phyloP scores from a whole-genome alignment of 257 asterid genomes.

The Rubia yunnanensis region DNA sequence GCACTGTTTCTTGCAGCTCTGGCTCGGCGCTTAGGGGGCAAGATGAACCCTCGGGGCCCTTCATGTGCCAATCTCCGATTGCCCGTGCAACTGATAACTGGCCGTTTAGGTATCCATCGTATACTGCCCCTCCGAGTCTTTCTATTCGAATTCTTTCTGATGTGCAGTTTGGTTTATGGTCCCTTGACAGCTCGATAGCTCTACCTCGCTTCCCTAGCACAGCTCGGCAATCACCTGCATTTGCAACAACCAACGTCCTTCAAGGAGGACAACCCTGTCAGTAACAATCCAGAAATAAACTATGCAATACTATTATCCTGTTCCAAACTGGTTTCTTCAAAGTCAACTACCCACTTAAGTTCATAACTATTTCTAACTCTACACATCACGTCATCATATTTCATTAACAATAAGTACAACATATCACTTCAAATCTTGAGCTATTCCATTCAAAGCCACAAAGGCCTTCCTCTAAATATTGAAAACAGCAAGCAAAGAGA shows the following conservation, averaged over 20 bases:
- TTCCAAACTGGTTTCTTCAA: no score
- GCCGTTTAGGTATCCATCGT: conserved; percentile 84
- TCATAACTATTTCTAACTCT: neutral
- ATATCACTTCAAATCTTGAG: neutral
- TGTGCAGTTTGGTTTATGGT: conserved; percentile 68
- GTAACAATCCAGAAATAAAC: neutral
- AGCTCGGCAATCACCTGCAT: conserved; percentile 94
- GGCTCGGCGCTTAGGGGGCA: conserved; percentile 86
- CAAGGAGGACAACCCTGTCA: conserved; percentile 15
- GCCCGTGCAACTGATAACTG: conserved; percentile 89
- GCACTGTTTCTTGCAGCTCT: conserved; percentile 53
- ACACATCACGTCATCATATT: no score
- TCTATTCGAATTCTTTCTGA: conserved; percentile 69
- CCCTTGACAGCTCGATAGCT: conserved; percentile 80
- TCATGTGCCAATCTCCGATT: conserved; percentile 96
- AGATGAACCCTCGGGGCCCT: conserved; percentile 64
- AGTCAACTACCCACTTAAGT: neutral
- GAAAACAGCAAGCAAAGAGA: conserved; percentile 1
- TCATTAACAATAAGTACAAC: no score
- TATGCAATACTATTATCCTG: neutral
- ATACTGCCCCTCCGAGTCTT: conserved; percentile 76
- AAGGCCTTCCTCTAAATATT: neutral
- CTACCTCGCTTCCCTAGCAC: conserved; percentile 81
- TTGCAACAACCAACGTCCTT: conserved; percentile 77
- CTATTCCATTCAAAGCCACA: neutral